These are phyloP conservation scores for Xanthoconium stramineum DNA, from an alignment of 768 basidiomycete species.

Conservation along the genomic window DNA sequence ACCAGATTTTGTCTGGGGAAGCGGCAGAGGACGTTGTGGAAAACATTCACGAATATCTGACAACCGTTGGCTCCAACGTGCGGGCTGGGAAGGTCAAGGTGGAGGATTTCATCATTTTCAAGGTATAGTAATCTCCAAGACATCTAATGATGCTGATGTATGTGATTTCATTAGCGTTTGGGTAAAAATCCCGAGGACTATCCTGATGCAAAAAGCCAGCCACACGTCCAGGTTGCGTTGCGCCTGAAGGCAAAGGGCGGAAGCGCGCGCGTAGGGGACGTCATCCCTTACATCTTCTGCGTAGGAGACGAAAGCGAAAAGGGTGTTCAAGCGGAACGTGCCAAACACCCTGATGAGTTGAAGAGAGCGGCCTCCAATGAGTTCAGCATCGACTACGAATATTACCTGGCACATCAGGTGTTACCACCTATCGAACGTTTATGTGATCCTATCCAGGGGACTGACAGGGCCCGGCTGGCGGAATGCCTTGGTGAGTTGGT, in stretches of 20 bases:
- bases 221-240: constrained; percentile 95
- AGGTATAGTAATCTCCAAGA: constrained; percentile 47
- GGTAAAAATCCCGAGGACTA: constrained; percentile 98
- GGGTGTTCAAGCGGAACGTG: constrained; percentile 81
- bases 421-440: constrained; percentile 92
- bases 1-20: constrained; percentile 88
- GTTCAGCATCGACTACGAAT: constrained; percentile 83
- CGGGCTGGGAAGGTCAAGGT: constrained; percentile 72
- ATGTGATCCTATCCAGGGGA: constrained; percentile 96
- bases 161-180: constrained; percentile 59
- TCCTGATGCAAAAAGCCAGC: constrained; percentile 91
- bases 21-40: constrained; percentile 86
- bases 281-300: constrained; percentile 96
- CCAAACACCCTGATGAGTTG: constrained; percentile 92
- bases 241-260: constrained; percentile 83
- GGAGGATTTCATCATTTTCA: constrained; percentile 95
- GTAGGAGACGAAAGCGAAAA: constrained; percentile 66
- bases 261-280: constrained; percentile 82
- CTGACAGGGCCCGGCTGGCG: constrained; percentile 85
- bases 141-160: not conserved
- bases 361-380: constrained; percentile 57
- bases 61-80: constrained; percentile 71
- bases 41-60: constrained; percentile 89
- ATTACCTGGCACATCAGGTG: constrained; percentile 89
- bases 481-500: constrained; percentile 81